These are phyloP conservation scores for Euphorbia celastroides DNA, from an alignment of 441 rosid species.

Conservation along the genomic window DNA sequence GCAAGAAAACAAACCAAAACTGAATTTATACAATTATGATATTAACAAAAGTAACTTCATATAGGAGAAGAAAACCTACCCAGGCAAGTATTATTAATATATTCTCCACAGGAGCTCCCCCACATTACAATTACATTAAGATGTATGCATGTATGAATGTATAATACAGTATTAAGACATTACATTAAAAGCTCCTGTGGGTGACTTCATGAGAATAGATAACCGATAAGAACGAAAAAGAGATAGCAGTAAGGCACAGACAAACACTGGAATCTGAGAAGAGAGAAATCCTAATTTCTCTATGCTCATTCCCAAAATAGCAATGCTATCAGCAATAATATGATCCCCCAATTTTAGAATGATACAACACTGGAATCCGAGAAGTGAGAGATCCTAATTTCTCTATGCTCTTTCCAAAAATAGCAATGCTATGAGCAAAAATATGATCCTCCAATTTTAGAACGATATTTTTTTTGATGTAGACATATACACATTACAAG, in stretches of 20 bases:
- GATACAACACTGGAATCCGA: too few species aligned
- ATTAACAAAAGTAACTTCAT: not conserved
- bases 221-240: too few species aligned
- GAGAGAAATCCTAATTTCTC: not conserved
- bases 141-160: too few species aligned
- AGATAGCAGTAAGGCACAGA: too few species aligned
- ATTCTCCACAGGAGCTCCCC: too few species aligned
- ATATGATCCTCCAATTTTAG: not conserved
- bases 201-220: too few species aligned
- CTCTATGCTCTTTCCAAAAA: not conserved
- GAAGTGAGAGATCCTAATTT: not conserved
- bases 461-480: not conserved
- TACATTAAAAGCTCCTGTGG: too few species aligned
- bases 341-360: not conserved
- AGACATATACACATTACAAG: not conserved
- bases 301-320: not conserved
- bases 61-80: not conserved
- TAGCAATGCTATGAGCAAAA: not conserved
- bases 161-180: too few species aligned
- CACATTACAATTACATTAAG: too few species aligned
- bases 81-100: too few species aligned
- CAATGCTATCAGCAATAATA: not conserved
- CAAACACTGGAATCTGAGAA: too few species aligned
- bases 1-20: not conserved
- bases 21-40: not conserved